These are phyloP conservation scores for Candida corydali DNA, from an alignment of 805 yeast genomes.

Conservation along the genomic window DNA sequence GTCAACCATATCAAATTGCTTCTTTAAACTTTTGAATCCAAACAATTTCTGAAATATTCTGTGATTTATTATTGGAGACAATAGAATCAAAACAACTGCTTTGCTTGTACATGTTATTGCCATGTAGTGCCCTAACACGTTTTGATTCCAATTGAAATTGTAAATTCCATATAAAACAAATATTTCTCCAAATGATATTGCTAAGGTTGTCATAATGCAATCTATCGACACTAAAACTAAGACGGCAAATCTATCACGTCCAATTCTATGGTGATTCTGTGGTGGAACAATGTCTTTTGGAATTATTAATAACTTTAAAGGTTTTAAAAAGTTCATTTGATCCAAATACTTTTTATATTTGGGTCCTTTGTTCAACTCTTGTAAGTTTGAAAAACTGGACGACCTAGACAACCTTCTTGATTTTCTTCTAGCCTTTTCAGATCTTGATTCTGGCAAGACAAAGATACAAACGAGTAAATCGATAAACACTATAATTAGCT, in stretches of 20 bases:
- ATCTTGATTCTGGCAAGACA: conserved; percentile 62
- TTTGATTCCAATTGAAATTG: conserved; percentile 50
- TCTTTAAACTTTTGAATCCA: conserved; percentile 27
- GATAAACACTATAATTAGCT: conserved; percentile 29
- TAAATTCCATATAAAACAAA: conserved; percentile 51
- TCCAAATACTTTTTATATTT: conserved; percentile 2
- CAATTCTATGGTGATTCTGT: conserved; percentile 14
- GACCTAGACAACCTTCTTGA: conserved; percentile 41
- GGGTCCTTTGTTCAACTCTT: conserved; percentile 2
- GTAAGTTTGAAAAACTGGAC: conserved; percentile 13
- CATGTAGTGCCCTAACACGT: conserved; percentile 51
- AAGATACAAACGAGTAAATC: conserved; percentile 23
- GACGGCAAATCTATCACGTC: conserved; percentile 32
- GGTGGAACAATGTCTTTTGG: conserved; percentile 32
- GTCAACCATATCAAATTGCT: conserved; percentile 53
- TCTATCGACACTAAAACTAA: conserved; percentile 49
- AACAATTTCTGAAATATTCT: conserved; percentile 27
- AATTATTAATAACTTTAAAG: conserved; percentile 53
- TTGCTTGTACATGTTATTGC: conserved; percentile 48
- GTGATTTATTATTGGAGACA: conserved; percentile 48
- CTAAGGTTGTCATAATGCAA: conserved; percentile 23
- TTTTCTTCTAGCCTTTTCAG: conserved; percentile 47
- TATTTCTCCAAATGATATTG: conserved; percentile 37
- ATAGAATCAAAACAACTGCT: conserved; percentile 44
- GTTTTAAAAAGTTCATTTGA: conserved; percentile 29